Conservation (phyloP, 352 stramenopile species). For the Phytophthora hibernalis region DNA sequence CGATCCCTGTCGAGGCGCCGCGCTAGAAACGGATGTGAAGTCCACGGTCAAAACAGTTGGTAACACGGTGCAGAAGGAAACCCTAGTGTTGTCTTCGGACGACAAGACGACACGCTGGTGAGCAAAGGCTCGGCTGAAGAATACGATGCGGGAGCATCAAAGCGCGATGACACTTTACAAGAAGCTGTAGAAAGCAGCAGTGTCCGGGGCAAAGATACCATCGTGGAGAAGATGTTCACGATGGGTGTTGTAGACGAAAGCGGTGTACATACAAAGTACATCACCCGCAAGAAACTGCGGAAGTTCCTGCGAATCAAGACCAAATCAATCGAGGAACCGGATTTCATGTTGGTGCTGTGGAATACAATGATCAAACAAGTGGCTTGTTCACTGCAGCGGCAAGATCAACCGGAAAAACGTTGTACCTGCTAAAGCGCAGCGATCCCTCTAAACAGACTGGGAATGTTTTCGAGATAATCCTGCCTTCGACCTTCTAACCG, state of each 20-base stretch:
- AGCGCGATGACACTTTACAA: not conserved
- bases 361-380: constrained; percentile 19
- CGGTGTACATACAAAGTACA: constrained; percentile 12
- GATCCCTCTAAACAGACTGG: constrained; percentile 22
- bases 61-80: not conserved
- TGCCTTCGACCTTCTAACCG: constrained; percentile 3
- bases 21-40: constrained; percentile 10
- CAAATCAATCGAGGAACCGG: constrained; percentile 7
- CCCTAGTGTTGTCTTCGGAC: constrained; percentile 4
- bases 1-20: too few relatives aligned
- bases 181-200: not conserved
- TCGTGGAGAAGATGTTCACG: constrained; percentile 20
- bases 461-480: constrained; percentile 3
- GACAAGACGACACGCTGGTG: not conserved
- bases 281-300: constrained; percentile 10
- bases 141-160: too few relatives aligned
- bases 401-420: constrained; percentile 15
- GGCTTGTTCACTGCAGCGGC: constrained; percentile 1
- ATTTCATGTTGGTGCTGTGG: constrained; percentile 27
- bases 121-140: too few relatives aligned
- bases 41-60: not conserved
- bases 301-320: constrained; percentile 25
- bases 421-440: constrained; percentile 18
- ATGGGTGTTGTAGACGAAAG: constrained; percentile 5
- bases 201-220: not conserved